phyloP scores from a whole-genome alignment of 2,329 filamentous ascomycete genomes.

The Scleromitrula shiraiana region DNA sequence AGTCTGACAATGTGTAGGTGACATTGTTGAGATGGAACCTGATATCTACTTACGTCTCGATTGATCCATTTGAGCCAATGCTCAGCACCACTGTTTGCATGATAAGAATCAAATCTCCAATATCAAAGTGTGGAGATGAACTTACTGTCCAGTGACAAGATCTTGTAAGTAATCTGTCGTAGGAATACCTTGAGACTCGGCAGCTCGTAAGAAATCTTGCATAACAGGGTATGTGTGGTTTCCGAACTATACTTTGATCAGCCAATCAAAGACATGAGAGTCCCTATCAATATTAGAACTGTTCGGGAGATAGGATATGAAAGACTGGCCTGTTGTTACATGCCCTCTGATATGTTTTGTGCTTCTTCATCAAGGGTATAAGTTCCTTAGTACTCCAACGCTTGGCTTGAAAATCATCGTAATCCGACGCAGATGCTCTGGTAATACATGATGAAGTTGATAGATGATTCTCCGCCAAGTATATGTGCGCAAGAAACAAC shows the following conservation, averaged over 20 bases:
- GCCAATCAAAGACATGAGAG: conserved; percentile 68
- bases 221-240: conserved; percentile 64
- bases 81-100: conserved; percentile 50
- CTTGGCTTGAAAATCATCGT: conserved; percentile 45
- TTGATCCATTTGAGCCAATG: conserved; percentile 88
- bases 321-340: conserved; percentile 42
- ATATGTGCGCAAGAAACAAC: conserved; percentile 39
- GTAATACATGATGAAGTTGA: conserved; percentile 53
- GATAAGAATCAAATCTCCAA: neutral
- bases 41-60: conserved; percentile 39
- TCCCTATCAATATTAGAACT: conserved; percentile 36
- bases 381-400: conserved; percentile 47
- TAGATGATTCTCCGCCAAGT: conserved; percentile 54
- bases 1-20: conserved; percentile 34
- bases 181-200: conserved; percentile 67
- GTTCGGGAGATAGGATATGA: neutral
- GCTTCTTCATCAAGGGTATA: conserved; percentile 46
- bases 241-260: conserved; percentile 58
- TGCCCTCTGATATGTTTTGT: conserved; percentile 46
- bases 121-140: neutral
- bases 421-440: conserved; percentile 38
- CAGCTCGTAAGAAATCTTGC: conserved; percentile 68
- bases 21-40: neutral
- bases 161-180: conserved; percentile 72
- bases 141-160: conserved; percentile 48